Evolutionary conservation across 2,329 filamentous ascomycete species (phyloP), one percentile per base, ranked within the genome.

Genomic region (Colletotrichum sp.): DNA sequence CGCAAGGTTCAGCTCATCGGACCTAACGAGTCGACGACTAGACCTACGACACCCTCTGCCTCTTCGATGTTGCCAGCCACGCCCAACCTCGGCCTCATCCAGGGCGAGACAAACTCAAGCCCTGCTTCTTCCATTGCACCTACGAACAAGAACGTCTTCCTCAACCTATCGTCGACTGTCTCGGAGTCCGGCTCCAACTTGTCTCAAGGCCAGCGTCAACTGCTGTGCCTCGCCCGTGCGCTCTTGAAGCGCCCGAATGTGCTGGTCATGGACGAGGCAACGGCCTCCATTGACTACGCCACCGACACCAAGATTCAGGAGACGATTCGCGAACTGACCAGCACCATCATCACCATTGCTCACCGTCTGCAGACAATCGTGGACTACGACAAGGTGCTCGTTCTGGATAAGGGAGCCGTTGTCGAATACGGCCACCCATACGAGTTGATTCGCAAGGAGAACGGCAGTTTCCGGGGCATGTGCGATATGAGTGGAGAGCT

Each of bases 261-360:
- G 3, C 89, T 99, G n/a, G 94, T 99, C 82, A 99, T 99, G 97
- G 97, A 99, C 85, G 97, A 99, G 88, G 97, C 97, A 1, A 99
- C 97, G 1, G 97, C 97, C 0, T 98, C 95, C 0, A 99, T 99
- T 81, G 97, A 99, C 86, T 99, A 99, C 85, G 94, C 93, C 7
- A 99, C 97, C 3, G 97, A 99, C 81, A 90, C 93, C 66, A 98
- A 98, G 87, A 99, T 99, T 79, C 97, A 99, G 85, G 95, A 95
- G 81, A 99, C 97, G 0, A 96, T 99, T 77, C 94, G 96, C n/a
- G 95, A 98, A 84, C 91, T 99, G 80, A 94, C 93, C 79, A 95
- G 96, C 84, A 99, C 97, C 0, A 98, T 98, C 76, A 95, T 99
- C 83, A 99, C 97, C 0, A 99, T 99, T 81, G 97, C 97, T 1